Conservation (phyloP, 805 yeast species). For the Wickerhamiella lipophila region DNA sequence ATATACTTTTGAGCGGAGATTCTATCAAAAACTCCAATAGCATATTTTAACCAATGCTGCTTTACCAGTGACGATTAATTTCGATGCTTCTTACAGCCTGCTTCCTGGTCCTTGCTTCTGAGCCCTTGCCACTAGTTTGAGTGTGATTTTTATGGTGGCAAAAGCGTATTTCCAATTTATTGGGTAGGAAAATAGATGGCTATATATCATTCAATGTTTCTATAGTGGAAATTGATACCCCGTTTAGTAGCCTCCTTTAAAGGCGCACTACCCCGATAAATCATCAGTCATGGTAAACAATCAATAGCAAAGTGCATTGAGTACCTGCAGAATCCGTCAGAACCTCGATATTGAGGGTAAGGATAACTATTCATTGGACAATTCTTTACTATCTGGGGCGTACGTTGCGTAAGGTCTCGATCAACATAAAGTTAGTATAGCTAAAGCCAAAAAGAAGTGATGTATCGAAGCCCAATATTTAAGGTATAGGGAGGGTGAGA, state of each 20-base stretch:
- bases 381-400: constrained; percentile 47
- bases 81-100: constrained; percentile 40
- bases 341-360: not conserved
- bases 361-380: constrained; percentile 36
- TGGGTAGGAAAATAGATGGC: not conserved
- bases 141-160: not conserved
- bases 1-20: constrained; percentile 17
- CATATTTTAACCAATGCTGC: constrained; percentile 9
- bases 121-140: constrained; percentile 13
- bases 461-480: not conserved
- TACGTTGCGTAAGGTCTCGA: constrained; percentile 57
- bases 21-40: not conserved
- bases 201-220: constrained; percentile 11
- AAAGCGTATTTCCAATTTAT: not conserved
- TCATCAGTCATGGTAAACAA: constrained; percentile 12
- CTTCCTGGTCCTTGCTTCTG: constrained; percentile 29
- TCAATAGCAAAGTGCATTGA: constrained; percentile 5
- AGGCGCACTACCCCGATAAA: constrained; percentile 11
- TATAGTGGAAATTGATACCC: constrained; percentile 15
- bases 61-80: constrained; percentile 31
- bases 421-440: constrained; percentile 41
- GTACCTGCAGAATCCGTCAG: not conserved
- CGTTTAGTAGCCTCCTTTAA: constrained; percentile 7
- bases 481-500: not conserved
- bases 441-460: constrained; percentile 30